A percentile compares a stretch with the other conserved stretches of the same genome.
phyloP scores from a whole-genome alignment of 2,329 filamentous ascomycete genomes.

The Aspergillus transmontanensis region DNA sequence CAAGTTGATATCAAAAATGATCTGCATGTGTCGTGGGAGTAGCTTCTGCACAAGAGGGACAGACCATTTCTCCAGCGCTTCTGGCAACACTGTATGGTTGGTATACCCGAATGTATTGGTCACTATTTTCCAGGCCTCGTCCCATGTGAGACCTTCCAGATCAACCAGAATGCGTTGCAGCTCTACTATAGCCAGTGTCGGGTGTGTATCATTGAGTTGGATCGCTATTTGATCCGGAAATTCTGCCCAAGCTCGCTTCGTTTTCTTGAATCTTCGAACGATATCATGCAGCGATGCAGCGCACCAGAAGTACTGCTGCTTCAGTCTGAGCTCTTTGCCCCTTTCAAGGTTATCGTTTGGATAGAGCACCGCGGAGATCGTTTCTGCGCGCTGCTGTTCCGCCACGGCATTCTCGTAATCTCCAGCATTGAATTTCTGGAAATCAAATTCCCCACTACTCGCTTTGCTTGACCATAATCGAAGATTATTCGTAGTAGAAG shows the following conservation, averaged over 20 bases:
- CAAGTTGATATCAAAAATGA: constrained; percentile 98
- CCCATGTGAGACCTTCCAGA: constrained; percentile 88
- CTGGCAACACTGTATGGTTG: constrained; percentile 96
- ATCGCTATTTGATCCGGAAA: constrained; percentile 96
- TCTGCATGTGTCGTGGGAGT: constrained; percentile 89
- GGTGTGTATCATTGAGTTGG: constrained; percentile 97
- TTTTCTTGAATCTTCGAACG: constrained; percentile 96
- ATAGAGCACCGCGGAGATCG: constrained; percentile 95
- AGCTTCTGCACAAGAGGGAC: constrained; percentile 90
- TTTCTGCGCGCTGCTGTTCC: constrained; percentile 98
- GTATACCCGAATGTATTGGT: constrained; percentile 87
- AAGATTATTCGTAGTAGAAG: constrained; percentile 91
- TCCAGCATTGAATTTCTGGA: constrained; percentile 98
- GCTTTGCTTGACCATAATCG: constrained; percentile 98
- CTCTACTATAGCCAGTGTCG: constrained; percentile 93
- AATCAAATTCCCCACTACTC: constrained; percentile 95
- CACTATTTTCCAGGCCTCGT: constrained; percentile 84
- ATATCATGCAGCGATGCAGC: constrained; percentile 96
- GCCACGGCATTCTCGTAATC: constrained; percentile 97
- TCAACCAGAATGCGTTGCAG: constrained; percentile 91
- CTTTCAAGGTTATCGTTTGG: constrained; percentile 96
- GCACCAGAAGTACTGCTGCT: constrained; percentile 99
- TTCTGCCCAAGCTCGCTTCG: constrained; percentile 83
- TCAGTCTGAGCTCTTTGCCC: constrained; percentile 94
- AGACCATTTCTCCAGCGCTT: constrained; percentile 98